Evolutionary conservation across 352 stramenopile genomes (phyloP), one percentile per base, ranked within the genome.

Genomic region (Pythium dissimile): DNA sequence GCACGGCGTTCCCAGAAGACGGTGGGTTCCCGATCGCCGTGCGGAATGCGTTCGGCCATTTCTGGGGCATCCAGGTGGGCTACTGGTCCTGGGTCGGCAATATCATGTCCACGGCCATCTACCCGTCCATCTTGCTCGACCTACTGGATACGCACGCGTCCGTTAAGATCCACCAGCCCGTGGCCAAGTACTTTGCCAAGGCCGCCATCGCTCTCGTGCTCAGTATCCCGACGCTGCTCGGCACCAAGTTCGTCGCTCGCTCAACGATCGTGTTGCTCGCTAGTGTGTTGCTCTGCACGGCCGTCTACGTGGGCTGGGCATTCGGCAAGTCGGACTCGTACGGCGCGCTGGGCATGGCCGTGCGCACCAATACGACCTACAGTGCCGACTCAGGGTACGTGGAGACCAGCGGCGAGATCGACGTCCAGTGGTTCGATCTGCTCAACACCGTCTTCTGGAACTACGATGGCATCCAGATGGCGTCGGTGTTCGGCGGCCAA

Each of bases 361-460:
- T 37, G 12, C 20, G 18, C 46, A 52, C 46, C 13, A 30, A 26
- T 13, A 53, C n/a, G 1, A 16, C 10, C n/a, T 45, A 59, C 38
- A 57, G 49, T 42, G 9, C 20, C 2, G 13, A 28, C 4, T 31
- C 13, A 2, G 41, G 31, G 15, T n/a, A 46, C 11, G 37, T 60
- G 30, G 15, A 32, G 41, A 18, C 27, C 1, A 35, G 32, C 23
- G 64, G 53, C 10, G 59, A 42, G 12, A 26, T 66, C 24, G 37
- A 64, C 1, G 75, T 67, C 46, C 27, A 85, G 9, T 96, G 84
- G 82, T 54, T 74, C 35, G 68, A 75, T 6, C 85, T 86, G 32
- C 48, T 97, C 18, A 97, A 96, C 59, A 89, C 92, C 45, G 64
- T 97, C 21, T 97, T 96, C 63, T 98, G 92, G 89, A 96, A 96